Conservation (phyloP, 192 early-diverging fungal species). For the Dissophora ornata region DNA sequence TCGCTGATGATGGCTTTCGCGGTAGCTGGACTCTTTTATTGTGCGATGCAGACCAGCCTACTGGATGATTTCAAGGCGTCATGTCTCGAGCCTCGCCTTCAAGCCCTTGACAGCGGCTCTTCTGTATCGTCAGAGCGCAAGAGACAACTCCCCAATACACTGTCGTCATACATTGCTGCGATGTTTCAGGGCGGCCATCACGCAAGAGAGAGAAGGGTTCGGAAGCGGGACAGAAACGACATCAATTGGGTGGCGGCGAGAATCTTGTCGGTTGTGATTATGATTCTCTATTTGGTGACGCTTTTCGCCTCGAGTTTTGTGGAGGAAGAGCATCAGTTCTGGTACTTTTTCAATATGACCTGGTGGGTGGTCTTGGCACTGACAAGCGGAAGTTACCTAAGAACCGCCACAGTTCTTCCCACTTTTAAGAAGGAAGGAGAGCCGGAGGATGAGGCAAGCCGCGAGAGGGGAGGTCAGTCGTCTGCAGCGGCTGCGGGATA, state of each 20-base stretch:
- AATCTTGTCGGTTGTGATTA: conserved; percentile 29
- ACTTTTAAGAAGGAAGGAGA: too few relatives aligned
- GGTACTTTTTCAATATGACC: conserved; percentile 80
- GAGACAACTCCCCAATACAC: too few relatives aligned
- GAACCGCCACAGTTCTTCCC: too few relatives aligned
- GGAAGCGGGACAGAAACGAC: conserved; percentile 15
- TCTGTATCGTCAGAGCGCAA: too few relatives aligned
- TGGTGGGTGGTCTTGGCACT: conserved; percentile 58
- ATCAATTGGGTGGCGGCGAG: conserved; percentile 22
- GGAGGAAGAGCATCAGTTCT: conserved; percentile 82
- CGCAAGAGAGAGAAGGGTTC: not conserved
- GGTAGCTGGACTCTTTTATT: conserved; percentile 25
- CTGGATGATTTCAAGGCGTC: conserved; percentile 31
- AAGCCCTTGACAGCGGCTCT: too few relatives aligned
- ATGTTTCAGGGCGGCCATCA: not conserved
- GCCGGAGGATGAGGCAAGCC: not conserved
- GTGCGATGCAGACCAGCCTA: conserved; percentile 37
- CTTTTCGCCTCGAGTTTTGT: conserved; percentile 76
- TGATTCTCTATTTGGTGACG: conserved; percentile 63
- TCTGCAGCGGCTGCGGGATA: conserved; percentile 6
- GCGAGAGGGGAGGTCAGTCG: not conserved
- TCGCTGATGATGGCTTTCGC: conserved; percentile 52
- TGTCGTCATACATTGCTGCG: too few relatives aligned
- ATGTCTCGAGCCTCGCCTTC: conserved; percentile 16
- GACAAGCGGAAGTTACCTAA: conserved; percentile 53